Percentiles rank a stretch among this genome's conserved stretches.
These are phyloP conservation scores for Tetrastigma voinierianum DNA, from an alignment of 164 flowering plant genomes.

Conservation along the genomic window DNA sequence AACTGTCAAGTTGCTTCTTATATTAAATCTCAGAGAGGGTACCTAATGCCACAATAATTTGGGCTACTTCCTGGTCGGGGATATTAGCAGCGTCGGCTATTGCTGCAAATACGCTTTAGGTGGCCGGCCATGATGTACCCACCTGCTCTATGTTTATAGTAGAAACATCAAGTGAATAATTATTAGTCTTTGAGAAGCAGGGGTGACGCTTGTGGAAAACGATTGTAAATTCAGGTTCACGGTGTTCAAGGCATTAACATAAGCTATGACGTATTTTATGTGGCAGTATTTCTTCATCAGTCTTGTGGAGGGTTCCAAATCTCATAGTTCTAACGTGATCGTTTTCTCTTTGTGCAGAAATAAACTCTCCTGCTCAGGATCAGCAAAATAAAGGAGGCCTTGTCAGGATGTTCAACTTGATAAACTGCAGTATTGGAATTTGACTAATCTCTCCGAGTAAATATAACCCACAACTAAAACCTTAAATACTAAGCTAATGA, in stretches of 20 bases:
- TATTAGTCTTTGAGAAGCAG: too few relatives aligned
- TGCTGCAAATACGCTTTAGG: slow-evolving; percentile 74
- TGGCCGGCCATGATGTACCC: slow-evolving; percentile 75
- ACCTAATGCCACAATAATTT: slow-evolving; percentile 83
- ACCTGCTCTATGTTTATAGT: slow-evolving; percentile 40
- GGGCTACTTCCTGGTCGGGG: slow-evolving; percentile 57
- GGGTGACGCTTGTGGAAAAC: too few relatives aligned
- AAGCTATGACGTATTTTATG: neutral
- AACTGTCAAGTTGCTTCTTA: neutral
- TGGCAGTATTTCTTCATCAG: neutral
- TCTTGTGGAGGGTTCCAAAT: slow-evolving; percentile 46
- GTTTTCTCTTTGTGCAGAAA: slow-evolving; percentile 62
- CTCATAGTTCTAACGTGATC: slow-evolving; percentile 59
- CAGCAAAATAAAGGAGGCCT: slow-evolving; percentile 14
- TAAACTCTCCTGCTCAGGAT: slow-evolving; percentile 52
- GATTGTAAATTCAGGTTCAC: too few relatives aligned
- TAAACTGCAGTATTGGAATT: neutral
- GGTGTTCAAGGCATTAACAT: neutral
- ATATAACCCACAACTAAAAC: neutral
- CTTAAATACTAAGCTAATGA: neutral
- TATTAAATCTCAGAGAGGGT: slow-evolving; percentile 7
- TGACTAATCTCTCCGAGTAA: neutral
- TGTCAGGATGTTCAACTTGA: neutral
- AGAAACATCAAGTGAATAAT: slow-evolving; percentile 5
- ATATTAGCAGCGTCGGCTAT: slow-evolving; percentile 58